phyloP scores from a whole-genome alignment of 768 basidiomycete genomes.

The Gloeostereum incarnatum region DNA sequence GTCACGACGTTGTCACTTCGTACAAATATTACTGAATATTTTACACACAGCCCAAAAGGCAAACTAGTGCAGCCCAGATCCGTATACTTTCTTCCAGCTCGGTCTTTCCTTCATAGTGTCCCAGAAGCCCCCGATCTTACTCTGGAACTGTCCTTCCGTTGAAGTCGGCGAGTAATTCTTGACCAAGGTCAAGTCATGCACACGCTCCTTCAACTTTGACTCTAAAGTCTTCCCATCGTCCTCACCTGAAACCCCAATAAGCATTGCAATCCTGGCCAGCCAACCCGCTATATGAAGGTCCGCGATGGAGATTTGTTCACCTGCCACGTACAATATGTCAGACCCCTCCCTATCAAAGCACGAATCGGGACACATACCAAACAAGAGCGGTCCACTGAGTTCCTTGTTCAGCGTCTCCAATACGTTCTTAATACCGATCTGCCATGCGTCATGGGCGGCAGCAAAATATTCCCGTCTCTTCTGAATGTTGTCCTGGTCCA shows the following conservation, averaged over 20 bases:
- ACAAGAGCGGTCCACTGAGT: constrained; percentile 52
- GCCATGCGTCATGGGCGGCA: constrained; percentile 45
- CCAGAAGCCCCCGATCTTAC: constrained; percentile 68
- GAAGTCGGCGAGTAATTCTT: background rate
- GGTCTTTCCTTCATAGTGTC: constrained; percentile 48
- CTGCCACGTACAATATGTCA: constrained; percentile 21
- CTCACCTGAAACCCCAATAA: constrained; percentile 41
- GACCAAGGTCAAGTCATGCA: constrained; percentile 34
- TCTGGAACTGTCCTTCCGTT: constrained; percentile 19
- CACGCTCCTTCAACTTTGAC: constrained; percentile 39
- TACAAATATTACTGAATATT: no score
- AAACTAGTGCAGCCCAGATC: constrained; percentile 32
- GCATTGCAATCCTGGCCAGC: constrained; percentile 49
- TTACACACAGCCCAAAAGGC: no score
- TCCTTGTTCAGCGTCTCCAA: constrained; percentile 42
- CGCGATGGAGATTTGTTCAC: constrained; percentile 75
- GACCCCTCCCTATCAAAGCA: background rate
- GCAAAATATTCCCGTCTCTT: constrained; percentile 41
- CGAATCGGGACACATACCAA: constrained; percentile 35
- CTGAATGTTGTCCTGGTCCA: constrained; percentile 27
- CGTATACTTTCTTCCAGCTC: constrained; percentile 70
- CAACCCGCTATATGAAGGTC: constrained; percentile 78
- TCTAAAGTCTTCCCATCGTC: constrained; percentile 45
- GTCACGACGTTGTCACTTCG: no score
- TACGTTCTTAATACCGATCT: constrained; percentile 32